Evolutionary conservation across 352 stramenopile genomes (phyloP).

Genomic region (Phytopythium aichiense): DNA sequence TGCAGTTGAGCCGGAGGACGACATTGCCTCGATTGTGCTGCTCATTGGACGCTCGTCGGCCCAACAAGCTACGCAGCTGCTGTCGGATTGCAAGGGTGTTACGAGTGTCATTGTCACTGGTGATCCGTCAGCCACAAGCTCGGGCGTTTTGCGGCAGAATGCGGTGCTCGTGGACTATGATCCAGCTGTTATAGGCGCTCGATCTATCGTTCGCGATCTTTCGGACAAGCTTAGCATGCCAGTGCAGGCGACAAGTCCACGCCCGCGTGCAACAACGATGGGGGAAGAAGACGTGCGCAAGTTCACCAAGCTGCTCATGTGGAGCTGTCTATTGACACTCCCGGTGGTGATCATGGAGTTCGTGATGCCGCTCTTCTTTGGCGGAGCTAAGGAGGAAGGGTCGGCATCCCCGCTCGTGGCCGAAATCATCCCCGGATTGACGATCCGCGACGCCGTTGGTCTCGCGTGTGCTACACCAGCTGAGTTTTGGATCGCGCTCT

Average conservation of each 20-base stretch:
- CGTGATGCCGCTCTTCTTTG: constrained; percentile 33
- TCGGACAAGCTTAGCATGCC: constrained; percentile 35
- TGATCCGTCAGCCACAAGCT: constrained; percentile 7
- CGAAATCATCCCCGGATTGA: constrained; percentile 38
- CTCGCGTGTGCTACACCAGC: constrained; percentile 66
- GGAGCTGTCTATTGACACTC: constrained; percentile 52
- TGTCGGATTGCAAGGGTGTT: constrained; percentile 36
- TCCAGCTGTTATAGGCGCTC: constrained; percentile 30
- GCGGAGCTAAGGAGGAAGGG: constrained; percentile 18
- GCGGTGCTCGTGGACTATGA: constrained; percentile 43
- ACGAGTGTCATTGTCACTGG: constrained; percentile 16
- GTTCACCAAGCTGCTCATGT: constrained; percentile 40
- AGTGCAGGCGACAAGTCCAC: constrained; percentile 48
- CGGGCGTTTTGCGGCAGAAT: constrained; percentile 3
- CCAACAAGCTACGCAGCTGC: constrained; percentile 15
- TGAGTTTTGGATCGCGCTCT: constrained; percentile 49
- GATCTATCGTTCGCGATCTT: constrained; percentile 33
- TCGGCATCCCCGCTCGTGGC: constrained; percentile 6
- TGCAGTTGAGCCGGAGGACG: constrained; percentile 41
- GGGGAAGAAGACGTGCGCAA: constrained; percentile 34
- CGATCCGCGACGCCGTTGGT: constrained; percentile 44
- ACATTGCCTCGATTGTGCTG: constrained; percentile 48
- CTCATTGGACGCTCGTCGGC: constrained; percentile 31
- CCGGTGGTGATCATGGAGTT: constrained; percentile 60
- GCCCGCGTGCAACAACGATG: constrained; percentile 33